Conservation (phyloP, 1,284 basidiomycete species). For the Coniophora puteana region DNA sequence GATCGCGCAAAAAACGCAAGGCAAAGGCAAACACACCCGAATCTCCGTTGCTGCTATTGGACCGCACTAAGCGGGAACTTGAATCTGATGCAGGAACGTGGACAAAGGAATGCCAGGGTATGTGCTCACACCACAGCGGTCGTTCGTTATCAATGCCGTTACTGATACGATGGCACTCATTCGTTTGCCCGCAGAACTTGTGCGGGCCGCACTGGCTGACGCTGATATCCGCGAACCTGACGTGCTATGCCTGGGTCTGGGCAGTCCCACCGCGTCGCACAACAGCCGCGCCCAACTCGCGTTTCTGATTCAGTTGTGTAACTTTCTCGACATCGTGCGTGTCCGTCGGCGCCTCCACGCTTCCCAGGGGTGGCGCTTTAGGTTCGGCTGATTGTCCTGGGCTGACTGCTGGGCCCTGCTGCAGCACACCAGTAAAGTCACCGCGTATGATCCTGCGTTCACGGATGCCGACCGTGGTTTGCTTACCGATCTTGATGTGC, state of each 20-base stretch:
- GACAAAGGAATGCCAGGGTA: slow-evolving; percentile 37
- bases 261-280: slow-evolving; percentile 57
- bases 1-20: slow-evolving; percentile 36
- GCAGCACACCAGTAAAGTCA: slow-evolving; percentile 46
- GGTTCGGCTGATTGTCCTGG: not conserved
- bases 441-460: slow-evolving; percentile 69
- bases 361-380: not conserved
- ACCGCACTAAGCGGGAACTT: slow-evolving; percentile 34
- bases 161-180: not conserved
- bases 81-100: slow-evolving; percentile 36
- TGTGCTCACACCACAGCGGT: slow-evolving; percentile 11
- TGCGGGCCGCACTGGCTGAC: slow-evolving; percentile 31
- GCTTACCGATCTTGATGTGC: slow-evolving; percentile 46
- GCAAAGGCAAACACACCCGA: slow-evolving; percentile 20
- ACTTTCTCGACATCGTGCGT: slow-evolving; percentile 56
- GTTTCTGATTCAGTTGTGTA: slow-evolving; percentile 54
- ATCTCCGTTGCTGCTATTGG: slow-evolving; percentile 26
- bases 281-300: slow-evolving; percentile 65
- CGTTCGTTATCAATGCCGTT: slow-evolving; percentile 6
- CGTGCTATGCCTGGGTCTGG: slow-evolving; percentile 65
- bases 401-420: slow-evolving; percentile 1
- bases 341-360: slow-evolving; percentile 1
- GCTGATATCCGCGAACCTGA: slow-evolving; percentile 17
- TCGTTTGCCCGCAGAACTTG: slow-evolving; percentile 24
- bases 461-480: slow-evolving; percentile 52